Evolutionary conservation across 306 rosid species (phyloP).

Genomic region (Dalbergia oliveri): DNA sequence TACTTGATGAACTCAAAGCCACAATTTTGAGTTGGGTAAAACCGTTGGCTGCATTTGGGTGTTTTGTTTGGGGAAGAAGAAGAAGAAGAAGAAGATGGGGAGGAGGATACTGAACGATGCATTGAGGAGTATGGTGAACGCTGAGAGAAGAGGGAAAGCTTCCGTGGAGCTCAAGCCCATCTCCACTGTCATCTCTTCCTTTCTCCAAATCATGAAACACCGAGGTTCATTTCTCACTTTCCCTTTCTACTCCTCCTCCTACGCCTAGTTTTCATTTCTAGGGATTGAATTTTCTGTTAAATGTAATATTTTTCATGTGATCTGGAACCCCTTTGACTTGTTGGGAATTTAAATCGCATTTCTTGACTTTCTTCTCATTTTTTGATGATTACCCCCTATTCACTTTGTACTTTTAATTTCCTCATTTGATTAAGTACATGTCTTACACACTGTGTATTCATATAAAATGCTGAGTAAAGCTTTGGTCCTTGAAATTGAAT

Average conservation of each 20-base stretch:
- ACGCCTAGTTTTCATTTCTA: neutral
- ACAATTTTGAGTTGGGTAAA: too few relatives aligned
- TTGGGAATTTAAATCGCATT: neutral
- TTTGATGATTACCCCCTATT: neutral
- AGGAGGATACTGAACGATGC: conserved; percentile 87
- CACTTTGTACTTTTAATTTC: neutral
- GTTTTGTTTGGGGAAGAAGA: neutral
- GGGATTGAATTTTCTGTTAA: neutral
- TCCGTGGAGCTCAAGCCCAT: conserved; percentile 76
- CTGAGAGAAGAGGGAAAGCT: conserved; percentile 80
- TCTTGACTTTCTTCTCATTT: neutral
- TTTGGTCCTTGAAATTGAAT: too few relatives aligned
- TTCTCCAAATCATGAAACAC: conserved; percentile 83
- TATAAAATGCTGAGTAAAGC: too few relatives aligned
- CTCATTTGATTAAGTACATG: neutral
- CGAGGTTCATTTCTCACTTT: conserved; percentile 53
- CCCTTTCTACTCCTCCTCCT: neutral
- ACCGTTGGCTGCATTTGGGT: neutral
- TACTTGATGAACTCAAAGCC: too few relatives aligned
- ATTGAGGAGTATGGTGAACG: conserved; percentile 80
- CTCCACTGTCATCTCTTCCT: conserved; percentile 80
- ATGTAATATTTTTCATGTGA: neutral
- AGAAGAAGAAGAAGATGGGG: conserved; percentile 58
- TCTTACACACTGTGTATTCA: neutral
- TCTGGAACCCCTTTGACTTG: conserved; percentile 7